phyloP scores from a whole-genome alignment of 2,329 filamentous ascomycete genomes.

The Fusarium anthophilum region DNA sequence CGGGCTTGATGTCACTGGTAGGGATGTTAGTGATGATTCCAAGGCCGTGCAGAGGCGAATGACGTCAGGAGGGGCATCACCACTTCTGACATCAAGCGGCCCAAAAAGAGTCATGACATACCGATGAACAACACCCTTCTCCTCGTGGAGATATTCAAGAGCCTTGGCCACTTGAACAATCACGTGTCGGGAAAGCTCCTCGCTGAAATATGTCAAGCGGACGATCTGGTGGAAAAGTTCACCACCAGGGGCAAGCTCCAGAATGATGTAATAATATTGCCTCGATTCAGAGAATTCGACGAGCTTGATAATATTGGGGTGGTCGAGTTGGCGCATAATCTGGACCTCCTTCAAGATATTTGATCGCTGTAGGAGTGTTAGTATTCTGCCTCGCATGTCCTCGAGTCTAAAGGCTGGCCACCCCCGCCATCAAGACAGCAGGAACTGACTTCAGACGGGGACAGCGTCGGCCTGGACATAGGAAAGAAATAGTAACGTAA shows the following conservation, averaged over 20 bases:
- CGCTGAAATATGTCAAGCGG: slow-evolving; percentile 97
- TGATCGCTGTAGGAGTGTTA: slow-evolving; percentile 73
- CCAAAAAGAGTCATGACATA: slow-evolving; percentile 57
- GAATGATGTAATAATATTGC: slow-evolving; percentile 97
- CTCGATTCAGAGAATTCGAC: slow-evolving; percentile 92
- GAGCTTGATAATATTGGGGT: slow-evolving; percentile 94
- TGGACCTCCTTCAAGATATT: slow-evolving; percentile 99
- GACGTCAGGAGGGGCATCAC: slow-evolving; percentile 45
- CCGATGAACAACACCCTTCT: slow-evolving; percentile 96
- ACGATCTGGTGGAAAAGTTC: slow-evolving; percentile 99
- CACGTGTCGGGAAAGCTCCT: slow-evolving; percentile 92
- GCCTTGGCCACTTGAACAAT: slow-evolving; percentile 96
- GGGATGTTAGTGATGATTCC: slow-evolving; percentile 32
- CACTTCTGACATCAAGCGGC: slow-evolving; percentile 2
- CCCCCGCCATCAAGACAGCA: slow-evolving; percentile 25
- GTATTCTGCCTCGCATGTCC: slow-evolving; percentile 32
- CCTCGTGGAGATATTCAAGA: slow-evolving; percentile 92
- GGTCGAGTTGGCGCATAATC: slow-evolving; percentile 97
- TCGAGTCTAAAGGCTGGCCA: slow-evolving; percentile 29
- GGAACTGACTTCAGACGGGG: slow-evolving; percentile 36
- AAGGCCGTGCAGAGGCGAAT: slow-evolving; percentile 35
- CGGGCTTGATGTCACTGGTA: slow-evolving; percentile 92
- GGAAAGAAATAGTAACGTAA: slow-evolving; percentile 41
- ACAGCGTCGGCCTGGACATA: slow-evolving; percentile 30
- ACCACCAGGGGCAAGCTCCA: slow-evolving; percentile 93